Percentiles rank a stretch among this genome's conserved stretches.
phyloP scores from a whole-genome alignment of 2,329 filamentous ascomycete genomes.

The Sclerotinia glacialis region DNA sequence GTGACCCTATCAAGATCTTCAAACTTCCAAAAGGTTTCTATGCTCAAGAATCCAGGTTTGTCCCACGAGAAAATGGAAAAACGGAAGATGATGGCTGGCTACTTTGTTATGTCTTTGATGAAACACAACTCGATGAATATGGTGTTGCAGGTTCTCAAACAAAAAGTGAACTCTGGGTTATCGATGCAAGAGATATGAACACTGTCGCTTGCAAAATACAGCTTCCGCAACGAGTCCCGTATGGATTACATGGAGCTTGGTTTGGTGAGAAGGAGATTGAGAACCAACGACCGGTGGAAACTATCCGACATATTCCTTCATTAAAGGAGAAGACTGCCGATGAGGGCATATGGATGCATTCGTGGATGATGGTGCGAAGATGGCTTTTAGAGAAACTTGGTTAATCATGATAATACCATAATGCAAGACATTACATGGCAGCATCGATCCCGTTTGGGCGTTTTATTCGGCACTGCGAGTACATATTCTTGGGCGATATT shows the following conservation, averaged over 20 bases:
- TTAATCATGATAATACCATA: neutral
- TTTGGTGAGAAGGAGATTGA: slow-evolving; percentile 53
- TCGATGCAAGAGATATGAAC: slow-evolving; percentile 62
- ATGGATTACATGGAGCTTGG: slow-evolving; percentile 65
- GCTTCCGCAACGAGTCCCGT: slow-evolving; percentile 66
- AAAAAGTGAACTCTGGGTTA: slow-evolving; percentile 64
- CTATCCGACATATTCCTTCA: slow-evolving; percentile 28
- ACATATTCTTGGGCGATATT: too few relatives aligned
- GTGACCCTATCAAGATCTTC: slow-evolving; percentile 62
- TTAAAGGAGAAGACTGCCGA: neutral
- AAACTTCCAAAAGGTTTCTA: slow-evolving; percentile 58
- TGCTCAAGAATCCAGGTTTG: slow-evolving; percentile 66
- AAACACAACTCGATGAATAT: slow-evolving; percentile 53
- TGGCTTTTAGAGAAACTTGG: slow-evolving; percentile 4
- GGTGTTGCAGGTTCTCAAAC: slow-evolving; percentile 42
- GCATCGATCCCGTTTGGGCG: neutral
- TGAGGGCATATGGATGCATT: slow-evolving; percentile 5
- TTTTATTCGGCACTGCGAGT: too few relatives aligned
- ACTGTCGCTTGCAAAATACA: slow-evolving; percentile 56
- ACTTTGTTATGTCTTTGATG: slow-evolving; percentile 68
- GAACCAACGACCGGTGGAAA: slow-evolving; percentile 43
- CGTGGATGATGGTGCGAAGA: neutral
- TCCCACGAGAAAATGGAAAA: slow-evolving; percentile 45
- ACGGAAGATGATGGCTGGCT: slow-evolving; percentile 66
- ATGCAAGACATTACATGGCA: neutral